Evolutionary conservation across 1,284 basidiomycete species (phyloP).

Genomic region (Fomes fomentarius): DNA sequence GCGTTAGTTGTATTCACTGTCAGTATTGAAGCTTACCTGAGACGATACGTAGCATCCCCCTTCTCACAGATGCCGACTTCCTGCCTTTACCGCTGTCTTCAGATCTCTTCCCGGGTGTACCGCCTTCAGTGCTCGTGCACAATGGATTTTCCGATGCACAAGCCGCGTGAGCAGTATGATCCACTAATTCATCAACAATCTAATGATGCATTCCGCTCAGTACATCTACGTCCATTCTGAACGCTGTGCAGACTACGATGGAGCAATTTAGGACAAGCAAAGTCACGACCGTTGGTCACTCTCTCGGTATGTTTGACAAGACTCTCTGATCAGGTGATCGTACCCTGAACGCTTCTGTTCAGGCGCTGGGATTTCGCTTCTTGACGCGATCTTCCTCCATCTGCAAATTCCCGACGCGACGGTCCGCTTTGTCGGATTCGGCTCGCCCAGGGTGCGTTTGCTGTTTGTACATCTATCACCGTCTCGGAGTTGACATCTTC

Average conservation of each 20-base stretch:
- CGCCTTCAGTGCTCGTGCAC: constrained; percentile 52
- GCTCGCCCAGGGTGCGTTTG: constrained; percentile 50
- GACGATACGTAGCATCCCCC: constrained; percentile 24
- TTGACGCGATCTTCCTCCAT: constrained; percentile 49
- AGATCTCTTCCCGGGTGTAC: constrained; percentile 58
- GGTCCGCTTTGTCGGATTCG: constrained; percentile 46
- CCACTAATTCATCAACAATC: neutral
- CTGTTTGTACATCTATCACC: neutral
- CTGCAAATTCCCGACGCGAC: constrained; percentile 43
- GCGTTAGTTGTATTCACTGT: constrained; percentile 13
- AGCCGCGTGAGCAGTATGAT: constrained; percentile 40
- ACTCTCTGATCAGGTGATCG: neutral
- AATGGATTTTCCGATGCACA: constrained; percentile 58
- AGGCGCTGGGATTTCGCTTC: constrained; percentile 49
- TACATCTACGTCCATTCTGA: constrained; percentile 37
- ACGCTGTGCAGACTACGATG: constrained; percentile 39
- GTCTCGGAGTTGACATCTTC: neutral
- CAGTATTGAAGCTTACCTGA: neutral
- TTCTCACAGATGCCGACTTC: constrained; percentile 37
- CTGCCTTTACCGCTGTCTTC: constrained; percentile 29
- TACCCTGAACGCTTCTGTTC: neutral
- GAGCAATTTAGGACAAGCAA: constrained; percentile 29
- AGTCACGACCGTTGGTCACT: constrained; percentile 42
- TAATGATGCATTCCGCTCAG: constrained; percentile 21
- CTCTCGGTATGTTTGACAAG: constrained; percentile 35